Conservation (phyloP, 1,284 basidiomycete genomes). For the Amylostereum areolatum region DNA sequence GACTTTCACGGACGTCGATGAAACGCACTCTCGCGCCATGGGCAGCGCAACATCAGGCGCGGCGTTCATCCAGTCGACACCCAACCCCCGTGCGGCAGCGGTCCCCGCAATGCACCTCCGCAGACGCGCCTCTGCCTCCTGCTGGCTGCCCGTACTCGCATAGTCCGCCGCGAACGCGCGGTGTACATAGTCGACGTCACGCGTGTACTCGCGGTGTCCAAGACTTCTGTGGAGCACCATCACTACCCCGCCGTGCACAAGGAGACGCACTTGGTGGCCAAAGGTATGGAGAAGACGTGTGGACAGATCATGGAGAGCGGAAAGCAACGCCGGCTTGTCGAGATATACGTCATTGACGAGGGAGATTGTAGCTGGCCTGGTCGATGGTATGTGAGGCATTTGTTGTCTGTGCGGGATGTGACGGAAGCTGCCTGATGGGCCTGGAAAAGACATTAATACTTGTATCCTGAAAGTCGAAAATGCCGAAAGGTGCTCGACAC, state of each 20-base stretch:
- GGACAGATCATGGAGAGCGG: constrained; percentile 46
- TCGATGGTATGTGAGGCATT: too few species aligned
- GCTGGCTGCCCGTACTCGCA: constrained; percentile 35
- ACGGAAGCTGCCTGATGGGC: too few species aligned
- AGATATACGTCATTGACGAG: constrained; percentile 32
- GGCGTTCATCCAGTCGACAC: constrained; percentile 68
- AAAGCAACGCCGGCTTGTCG: constrained; percentile 27
- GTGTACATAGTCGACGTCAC: constrained; percentile 60
- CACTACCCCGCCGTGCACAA: constrained; percentile 63
- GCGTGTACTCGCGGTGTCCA: constrained; percentile 34
- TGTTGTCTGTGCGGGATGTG: too few species aligned
- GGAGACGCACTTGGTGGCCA: constrained; percentile 43
- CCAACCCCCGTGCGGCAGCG: constrained; percentile 41
- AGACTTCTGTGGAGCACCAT: constrained; percentile 55
- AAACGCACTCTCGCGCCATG: constrained; percentile 51
- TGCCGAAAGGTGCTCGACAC: too few species aligned
- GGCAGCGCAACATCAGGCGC: constrained; percentile 63
- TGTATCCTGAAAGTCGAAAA: too few species aligned
- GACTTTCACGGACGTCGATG: too few species aligned
- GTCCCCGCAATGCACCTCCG: constrained; percentile 50
- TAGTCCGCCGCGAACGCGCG: constrained; percentile 33
- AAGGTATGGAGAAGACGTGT: constrained; percentile 36
- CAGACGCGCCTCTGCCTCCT: constrained; percentile 42
- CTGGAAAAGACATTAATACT: too few species aligned
- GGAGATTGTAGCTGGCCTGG: not conserved